Evolutionary conservation across 2,329 filamentous ascomycete genomes (phyloP).

Genomic region (Phialophora macrospora): DNA sequence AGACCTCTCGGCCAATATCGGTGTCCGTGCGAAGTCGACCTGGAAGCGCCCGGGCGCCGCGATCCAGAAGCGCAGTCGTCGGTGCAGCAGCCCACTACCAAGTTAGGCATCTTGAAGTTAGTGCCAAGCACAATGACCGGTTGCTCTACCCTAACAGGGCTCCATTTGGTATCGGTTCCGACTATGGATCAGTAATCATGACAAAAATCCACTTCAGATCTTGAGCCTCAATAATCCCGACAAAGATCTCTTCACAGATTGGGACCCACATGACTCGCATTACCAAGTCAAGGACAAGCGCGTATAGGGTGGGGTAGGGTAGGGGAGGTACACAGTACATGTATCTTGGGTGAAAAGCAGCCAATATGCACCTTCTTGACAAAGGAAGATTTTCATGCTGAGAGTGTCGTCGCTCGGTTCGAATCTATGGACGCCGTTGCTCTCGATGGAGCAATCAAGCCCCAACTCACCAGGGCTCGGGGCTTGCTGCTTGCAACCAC

Average conservation of each 20-base stretch:
- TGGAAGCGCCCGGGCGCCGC: not conserved
- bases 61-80: not conserved
- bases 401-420: not conserved
- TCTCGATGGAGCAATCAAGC: slow-evolving; percentile 1
- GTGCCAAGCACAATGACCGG: not conserved
- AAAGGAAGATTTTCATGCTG: not conserved
- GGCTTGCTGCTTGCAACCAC: slow-evolving; percentile 10
- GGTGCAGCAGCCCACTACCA: not conserved
- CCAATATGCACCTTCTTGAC: not conserved
- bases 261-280: not conserved
- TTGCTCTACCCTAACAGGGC: not conserved
- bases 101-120: not conserved
- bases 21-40: not conserved
- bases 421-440: not conserved
- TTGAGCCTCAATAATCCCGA: slow-evolving; percentile 1
- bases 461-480: not conserved
- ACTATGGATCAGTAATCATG: slow-evolving; percentile 3
- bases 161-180: not conserved
- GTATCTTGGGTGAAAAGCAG: not conserved
- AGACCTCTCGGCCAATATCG: not conserved
- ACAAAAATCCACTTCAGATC: slow-evolving; percentile 3
- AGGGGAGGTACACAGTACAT: not conserved
- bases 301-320: not conserved
- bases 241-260: not conserved
- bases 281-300: not conserved